A percentile compares a stretch with the other conserved stretches of the same genome.
These are phyloP conservation scores for Reutealis trisperma DNA, from an alignment of 345 rosid species.

Conservation along the genomic window DNA sequence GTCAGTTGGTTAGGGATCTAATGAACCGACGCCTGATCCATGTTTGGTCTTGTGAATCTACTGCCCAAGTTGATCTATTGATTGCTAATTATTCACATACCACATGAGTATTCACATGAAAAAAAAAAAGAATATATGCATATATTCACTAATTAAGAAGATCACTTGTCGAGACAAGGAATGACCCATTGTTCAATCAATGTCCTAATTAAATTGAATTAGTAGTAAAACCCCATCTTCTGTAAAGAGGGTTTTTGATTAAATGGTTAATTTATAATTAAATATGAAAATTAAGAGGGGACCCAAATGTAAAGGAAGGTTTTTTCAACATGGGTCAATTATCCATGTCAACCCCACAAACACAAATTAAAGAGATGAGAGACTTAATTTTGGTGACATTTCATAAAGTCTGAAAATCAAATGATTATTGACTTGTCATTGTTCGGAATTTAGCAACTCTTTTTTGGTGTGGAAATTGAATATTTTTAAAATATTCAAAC, in stretches of 20 bases:
- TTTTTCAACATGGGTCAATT: constrained; percentile 28
- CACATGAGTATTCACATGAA: no score
- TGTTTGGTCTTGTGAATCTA: not conserved
- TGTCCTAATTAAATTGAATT: not conserved
- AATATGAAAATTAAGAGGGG: not conserved
- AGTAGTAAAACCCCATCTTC: not conserved
- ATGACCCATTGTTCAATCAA: constrained; percentile 17
- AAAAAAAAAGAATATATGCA: no score
- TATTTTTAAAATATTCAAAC: not conserved
- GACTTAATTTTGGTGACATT: constrained; percentile 18
- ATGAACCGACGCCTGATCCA: not conserved
- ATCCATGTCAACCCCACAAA: constrained; percentile 45
- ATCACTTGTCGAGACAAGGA: not conserved
- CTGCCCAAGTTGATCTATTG: not conserved
- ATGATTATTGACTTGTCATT: constrained; percentile 29
- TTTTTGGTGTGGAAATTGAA: constrained; percentile 3
- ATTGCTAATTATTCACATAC: not conserved
- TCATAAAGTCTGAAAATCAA: constrained; percentile 18
- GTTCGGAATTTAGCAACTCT: constrained; percentile 23
- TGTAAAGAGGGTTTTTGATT: not conserved
- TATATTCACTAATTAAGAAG: not conserved
- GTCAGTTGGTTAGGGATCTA: not conserved
- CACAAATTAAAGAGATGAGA: not conserved
- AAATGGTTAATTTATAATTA: not conserved
- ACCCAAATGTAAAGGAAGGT: constrained; percentile 6